Evolutionary conservation across 306 rosid genomes (phyloP).

Genomic region (Vachellia collinsii): DNA sequence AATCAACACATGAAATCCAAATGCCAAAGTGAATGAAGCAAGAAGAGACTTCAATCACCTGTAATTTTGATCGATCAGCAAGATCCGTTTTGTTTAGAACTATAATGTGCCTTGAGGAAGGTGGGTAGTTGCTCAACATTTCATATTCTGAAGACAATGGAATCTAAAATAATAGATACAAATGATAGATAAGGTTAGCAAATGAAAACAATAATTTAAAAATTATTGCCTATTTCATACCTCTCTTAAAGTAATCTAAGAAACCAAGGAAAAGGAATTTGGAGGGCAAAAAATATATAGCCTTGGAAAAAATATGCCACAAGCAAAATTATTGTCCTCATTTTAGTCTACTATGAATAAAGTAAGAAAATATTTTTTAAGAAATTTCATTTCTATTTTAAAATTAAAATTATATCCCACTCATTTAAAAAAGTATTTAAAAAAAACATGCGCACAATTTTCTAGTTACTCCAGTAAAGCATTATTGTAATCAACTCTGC

Average conservation of each 20-base stretch:
- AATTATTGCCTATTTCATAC: not conserved
- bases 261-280: not conserved
- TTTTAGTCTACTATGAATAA: no score
- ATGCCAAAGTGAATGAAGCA: not conserved
- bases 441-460: not conserved
- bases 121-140: conserved; percentile 37
- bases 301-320: not conserved
- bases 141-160: conserved; percentile 67
- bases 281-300: not conserved
- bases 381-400: not conserved
- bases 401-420: not conserved
- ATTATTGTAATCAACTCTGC: not conserved
- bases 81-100: conserved; percentile 82
- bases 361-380: not conserved
- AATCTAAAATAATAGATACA: conserved; percentile 53
- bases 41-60: conserved; percentile 44
- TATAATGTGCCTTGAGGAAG: conserved; percentile 47
- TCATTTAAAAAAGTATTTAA: not conserved
- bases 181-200: not conserved
- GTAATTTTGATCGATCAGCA: conserved; percentile 54
- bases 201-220: not conserved
- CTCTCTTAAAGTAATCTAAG: not conserved
- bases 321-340: not conserved
- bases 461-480: not conserved
- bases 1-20: not conserved